Conservation (phyloP, 371 early-diverging fungal genomes). For the Batkoa obscura region DNA sequence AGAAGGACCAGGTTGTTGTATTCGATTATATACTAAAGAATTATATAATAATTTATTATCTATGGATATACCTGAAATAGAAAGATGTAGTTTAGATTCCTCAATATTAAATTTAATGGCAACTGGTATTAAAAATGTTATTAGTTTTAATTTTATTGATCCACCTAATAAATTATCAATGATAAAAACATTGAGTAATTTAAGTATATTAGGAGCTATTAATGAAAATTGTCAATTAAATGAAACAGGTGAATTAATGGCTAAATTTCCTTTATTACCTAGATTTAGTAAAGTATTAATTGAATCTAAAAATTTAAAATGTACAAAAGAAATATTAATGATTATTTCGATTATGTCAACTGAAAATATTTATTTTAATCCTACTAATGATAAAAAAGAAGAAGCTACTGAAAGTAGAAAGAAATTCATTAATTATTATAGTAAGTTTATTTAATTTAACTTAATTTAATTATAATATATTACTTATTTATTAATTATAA, state of each 20-base stretch:
- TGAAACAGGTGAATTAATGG: slow-evolving; percentile 67
- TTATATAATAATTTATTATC: slow-evolving; percentile 58
- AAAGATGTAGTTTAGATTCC: slow-evolving; percentile 73
- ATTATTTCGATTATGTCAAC: slow-evolving; percentile 79
- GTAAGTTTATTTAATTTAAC: slow-evolving; percentile 5
- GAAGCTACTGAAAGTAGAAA: slow-evolving; percentile 47
- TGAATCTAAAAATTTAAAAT: slow-evolving; percentile 26
- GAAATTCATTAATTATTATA: slow-evolving; percentile 20
- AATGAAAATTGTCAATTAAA: slow-evolving; percentile 64
- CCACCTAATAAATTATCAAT: slow-evolving; percentile 57
- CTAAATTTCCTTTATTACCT: slow-evolving; percentile 89
- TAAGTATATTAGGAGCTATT: slow-evolving; percentile 81
- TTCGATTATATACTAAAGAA: slow-evolving; percentile 84
- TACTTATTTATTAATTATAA: not conserved
- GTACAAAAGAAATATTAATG: slow-evolving; percentile 70
- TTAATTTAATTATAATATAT: too few species aligned
- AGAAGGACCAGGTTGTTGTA: slow-evolving; percentile 63
- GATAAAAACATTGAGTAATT: slow-evolving; percentile 61
- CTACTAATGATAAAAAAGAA: slow-evolving; percentile 63
- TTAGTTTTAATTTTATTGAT: slow-evolving; percentile 90
- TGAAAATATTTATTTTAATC: slow-evolving; percentile 71
- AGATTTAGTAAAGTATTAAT: slow-evolving; percentile 76
- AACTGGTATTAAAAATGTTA: slow-evolving; percentile 69
- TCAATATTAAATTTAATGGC: slow-evolving; percentile 77
- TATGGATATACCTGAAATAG: slow-evolving; percentile 86